Evolutionary conservation across 2,329 filamentous ascomycete genomes (phyloP), one percentile per base, ranked within the genome.

Genomic region (Claviceps sp.): DNA sequence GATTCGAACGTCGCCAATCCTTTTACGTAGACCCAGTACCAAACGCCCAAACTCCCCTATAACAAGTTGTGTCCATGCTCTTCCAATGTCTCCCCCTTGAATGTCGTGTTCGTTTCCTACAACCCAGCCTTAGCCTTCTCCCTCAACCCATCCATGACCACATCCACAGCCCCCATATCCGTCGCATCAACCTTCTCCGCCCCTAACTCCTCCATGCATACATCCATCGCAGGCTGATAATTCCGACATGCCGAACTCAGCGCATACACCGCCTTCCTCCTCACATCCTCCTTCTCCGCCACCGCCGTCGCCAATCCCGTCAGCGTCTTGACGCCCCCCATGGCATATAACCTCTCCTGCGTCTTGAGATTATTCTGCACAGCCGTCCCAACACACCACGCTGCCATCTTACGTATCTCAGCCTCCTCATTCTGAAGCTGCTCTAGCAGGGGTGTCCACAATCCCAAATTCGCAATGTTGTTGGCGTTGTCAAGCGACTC

Each of bases 401-500:
- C 89, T 2, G 91, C 90, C 79, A 89, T 89, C 61, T 76, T 81
- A 57, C 90, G 76, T 62, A 95, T 73, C 56, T 93, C 86, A 5
- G 75, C 65, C 62, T 93, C 84, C 11, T 78, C 74, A 61, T 83
- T 76, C 48, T 75, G 73, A 14, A 98, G 74, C 56, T 85, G 80
- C 8, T 75, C 69, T 11, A 96, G 72, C 41, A 98, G 73, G 9
- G 88, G 88, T 11, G 79, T 77, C 93, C 93, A 98, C 36, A 97
- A 75, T 6, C 78, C 77, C 20, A 96, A 72, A 30, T 78, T 78
- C 58, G 82, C 82, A 60, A 98, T 79, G 70, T 96, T 94, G 74
- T 97, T 98, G 54, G 93, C 91, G 67, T 98, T 98, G 75, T 98
- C 93, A 60, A 97, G 81, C 56, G 80, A 82, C 73, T 96, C 89